Evolutionary conservation across 768 basidiomycete species (phyloP).

Genomic region (Phylloporus rhodoxanthus): DNA sequence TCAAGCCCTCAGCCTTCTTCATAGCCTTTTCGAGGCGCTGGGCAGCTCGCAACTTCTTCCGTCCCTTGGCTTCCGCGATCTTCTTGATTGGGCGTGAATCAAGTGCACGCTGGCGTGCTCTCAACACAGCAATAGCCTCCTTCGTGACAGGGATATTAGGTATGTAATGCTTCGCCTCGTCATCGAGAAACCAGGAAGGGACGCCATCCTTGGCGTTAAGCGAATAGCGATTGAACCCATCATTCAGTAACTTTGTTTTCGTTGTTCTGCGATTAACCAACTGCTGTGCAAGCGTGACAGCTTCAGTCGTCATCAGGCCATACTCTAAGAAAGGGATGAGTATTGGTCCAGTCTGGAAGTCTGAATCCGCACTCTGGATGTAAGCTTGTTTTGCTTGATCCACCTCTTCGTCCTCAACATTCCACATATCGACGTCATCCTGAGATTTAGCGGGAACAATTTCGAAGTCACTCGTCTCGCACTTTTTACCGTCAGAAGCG

Average conservation of each 20-base stretch:
- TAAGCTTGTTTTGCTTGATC: conserved; percentile 61
- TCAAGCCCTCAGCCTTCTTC: conserved; percentile 94
- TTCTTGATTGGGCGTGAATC: conserved; percentile 99
- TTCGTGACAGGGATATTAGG: conserved; percentile 95
- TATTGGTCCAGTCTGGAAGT: background rate
- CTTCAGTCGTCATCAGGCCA: conserved; percentile 82
- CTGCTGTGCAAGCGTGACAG: conserved; percentile 84
- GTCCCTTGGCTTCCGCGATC: conserved; percentile 95
- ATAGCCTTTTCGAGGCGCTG: conserved; percentile 84
- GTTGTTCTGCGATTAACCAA: conserved; percentile 89
- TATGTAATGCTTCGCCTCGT: conserved; percentile 90
- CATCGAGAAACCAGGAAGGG: conserved; percentile 96
- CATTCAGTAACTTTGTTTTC: conserved; percentile 82
- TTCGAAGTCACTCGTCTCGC: conserved; percentile 53
- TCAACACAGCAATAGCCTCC: conserved; percentile 81
- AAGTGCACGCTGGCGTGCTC: conserved; percentile 86
- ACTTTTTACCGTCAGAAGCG: conserved; percentile 16
- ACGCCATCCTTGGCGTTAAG: conserved; percentile 88
- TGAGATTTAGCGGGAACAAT: conserved; percentile 57
- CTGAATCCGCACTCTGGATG: conserved; percentile 53
- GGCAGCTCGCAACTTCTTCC: conserved; percentile 88
- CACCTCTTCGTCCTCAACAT: conserved; percentile 70
- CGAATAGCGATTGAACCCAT: conserved; percentile 93
- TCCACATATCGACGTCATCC: conserved; percentile 68
- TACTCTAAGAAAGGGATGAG: conserved; percentile 45